Evolutionary conservation across 169 alveolate species (phyloP).

Genomic region (Toxoplasma gondii): DNA sequence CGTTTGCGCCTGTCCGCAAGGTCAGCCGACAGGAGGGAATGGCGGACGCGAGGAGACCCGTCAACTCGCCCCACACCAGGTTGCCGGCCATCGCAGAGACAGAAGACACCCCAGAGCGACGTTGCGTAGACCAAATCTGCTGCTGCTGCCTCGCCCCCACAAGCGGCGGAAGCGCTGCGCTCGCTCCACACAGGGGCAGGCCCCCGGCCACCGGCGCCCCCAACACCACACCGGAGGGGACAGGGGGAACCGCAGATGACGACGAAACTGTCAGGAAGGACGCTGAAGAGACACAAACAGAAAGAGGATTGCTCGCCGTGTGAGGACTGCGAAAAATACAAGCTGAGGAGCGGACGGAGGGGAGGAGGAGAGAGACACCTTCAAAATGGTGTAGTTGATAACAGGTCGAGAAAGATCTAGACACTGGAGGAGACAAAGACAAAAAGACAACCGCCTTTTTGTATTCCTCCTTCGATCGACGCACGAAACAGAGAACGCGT

Average conservation of each 20-base stretch:
- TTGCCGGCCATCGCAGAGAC: slow-evolving; percentile 30
- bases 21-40: slow-evolving; percentile 66
- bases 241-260: background rate
- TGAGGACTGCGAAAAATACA: too few relatives aligned
- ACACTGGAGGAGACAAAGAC: too few relatives aligned
- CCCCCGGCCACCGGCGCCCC: slow-evolving; percentile 27
- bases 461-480: too few relatives aligned
- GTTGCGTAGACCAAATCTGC: background rate
- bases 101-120: background rate
- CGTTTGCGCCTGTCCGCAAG: slow-evolving; percentile 41
- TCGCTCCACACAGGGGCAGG: slow-evolving; percentile 7
- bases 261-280: background rate
- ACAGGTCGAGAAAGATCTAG: too few relatives aligned
- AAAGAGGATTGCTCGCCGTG: background rate
- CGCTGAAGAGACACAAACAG: background rate
- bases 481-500: too few relatives aligned
- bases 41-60: slow-evolving; percentile 52
- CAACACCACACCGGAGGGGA: background rate
- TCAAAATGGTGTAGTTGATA: too few relatives aligned
- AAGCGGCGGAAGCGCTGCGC: slow-evolving; percentile 18
- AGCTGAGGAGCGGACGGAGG: too few relatives aligned
- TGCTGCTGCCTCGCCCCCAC: background rate
- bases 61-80: slow-evolving; percentile 61
- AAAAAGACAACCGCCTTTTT: too few relatives aligned
- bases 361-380: too few relatives aligned